Evolutionary conservation across 257 asterid genomes (phyloP), one percentile per base, ranked within the genome.

Genomic region (Fraxinus excelsior): DNA sequence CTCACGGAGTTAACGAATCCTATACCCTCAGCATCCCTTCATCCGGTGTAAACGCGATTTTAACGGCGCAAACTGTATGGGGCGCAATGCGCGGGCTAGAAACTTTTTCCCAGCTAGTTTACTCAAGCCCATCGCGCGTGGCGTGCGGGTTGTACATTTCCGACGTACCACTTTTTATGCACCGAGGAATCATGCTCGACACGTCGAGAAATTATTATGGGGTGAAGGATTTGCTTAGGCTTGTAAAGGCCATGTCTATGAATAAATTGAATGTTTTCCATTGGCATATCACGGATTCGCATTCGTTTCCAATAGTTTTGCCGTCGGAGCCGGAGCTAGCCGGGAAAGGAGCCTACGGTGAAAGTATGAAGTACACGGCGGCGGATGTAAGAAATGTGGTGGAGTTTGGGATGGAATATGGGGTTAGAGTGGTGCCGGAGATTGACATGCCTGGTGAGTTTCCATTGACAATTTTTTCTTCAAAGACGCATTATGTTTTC

Each of bases 261-360:
- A 96, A 96, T 28, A 96, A 96, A 35, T 44, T 96, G 89, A 96
- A 93, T 38, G 97, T 93, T 3, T 93, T 96, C 32, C 99, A 96
- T 72, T 96, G 99, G 99, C 99, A 96, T 58, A 85, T 96, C 0
- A 91, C 98, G 73, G 98, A 96, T 76, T 90, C 97, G 42, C 99
- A 96, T 28, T 96, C 99, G n/a, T 93, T 93, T 67, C 98, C 99
- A 35, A 67, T 96, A 76, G 87, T 82, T 34, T 67, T 91, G 80
- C 86, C 91, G 56, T 93, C 97, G 81, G 99, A 89, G 87, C 94
- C 96, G 77, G 84, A 76, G 81, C 79, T 93, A 46, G 89, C 99
- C 49, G 88, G 64, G 21, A 91, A 82, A 76, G 97, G 97, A 11
- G 92, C 99, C 10, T 93, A 96, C 73, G 85, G 89, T 4, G 81